Percentiles rank a stretch among this genome's conserved stretches.
Conservation (phyloP, 495 filamentous ascomycete species). For the Podospora anserina region DNA sequence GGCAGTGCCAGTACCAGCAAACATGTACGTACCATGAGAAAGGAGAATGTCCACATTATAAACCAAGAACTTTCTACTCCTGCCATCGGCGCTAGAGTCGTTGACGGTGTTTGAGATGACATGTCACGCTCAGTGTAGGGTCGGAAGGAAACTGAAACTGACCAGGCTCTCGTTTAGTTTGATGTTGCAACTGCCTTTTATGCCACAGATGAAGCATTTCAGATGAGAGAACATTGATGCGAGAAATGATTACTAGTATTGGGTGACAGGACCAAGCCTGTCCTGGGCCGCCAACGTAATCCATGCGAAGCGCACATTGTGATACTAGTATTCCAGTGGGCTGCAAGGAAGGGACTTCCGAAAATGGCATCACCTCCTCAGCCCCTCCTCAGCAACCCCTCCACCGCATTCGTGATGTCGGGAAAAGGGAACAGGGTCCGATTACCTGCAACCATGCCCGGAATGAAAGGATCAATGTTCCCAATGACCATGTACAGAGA, state of each 20-base stretch:
- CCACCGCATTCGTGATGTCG: constrained; percentile 30
- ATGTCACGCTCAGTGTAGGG: too few relatives aligned
- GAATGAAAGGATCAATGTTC: constrained; percentile 28
- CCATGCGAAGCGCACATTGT: neutral
- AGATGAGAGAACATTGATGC: neutral
- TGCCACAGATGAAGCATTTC: neutral
- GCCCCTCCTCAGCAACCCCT: constrained; percentile 18
- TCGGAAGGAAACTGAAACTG: too few relatives aligned
- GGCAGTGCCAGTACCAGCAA: too few relatives aligned
- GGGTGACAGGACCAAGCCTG: neutral
- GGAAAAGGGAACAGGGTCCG: constrained; percentile 31
- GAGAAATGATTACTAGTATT: neutral
- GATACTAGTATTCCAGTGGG: neutral
- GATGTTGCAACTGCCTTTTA: too few relatives aligned
- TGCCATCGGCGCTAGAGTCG: neutral
- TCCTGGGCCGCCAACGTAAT: neutral
- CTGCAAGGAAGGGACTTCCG: too few relatives aligned
- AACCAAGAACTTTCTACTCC: neutral
- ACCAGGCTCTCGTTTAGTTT: neutral
- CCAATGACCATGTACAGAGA: constrained; percentile 27
- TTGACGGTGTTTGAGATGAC: too few relatives aligned
- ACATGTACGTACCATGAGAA: neutral
- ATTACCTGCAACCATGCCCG: constrained; percentile 29
- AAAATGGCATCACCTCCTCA: too few relatives aligned
- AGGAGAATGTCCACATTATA: neutral